Percentiles rank a stretch among this genome's conserved stretches.
Conservation (phyloP, 306 rosid genomes). For the Abrus pulchellus region DNA sequence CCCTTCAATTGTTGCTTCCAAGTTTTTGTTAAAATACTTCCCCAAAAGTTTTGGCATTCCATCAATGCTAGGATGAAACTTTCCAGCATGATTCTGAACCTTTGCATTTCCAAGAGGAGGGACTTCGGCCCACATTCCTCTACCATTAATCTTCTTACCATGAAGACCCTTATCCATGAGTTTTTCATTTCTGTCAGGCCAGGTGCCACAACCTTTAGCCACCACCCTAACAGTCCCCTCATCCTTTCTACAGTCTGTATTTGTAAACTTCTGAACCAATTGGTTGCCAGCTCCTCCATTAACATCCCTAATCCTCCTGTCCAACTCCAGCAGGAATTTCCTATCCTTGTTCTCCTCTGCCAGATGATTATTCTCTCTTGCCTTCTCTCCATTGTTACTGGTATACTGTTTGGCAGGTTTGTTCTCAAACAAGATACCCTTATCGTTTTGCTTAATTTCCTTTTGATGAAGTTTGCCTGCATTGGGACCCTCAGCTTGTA, state of each 20-base stretch:
- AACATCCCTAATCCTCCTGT: slow-evolving; percentile 67
- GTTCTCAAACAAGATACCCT: slow-evolving; percentile 55
- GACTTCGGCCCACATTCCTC: slow-evolving; percentile 55
- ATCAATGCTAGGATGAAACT: slow-evolving; percentile 63
- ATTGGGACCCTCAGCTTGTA: slow-evolving; percentile 53
- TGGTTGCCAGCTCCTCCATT: slow-evolving; percentile 60
- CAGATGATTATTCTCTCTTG: slow-evolving; percentile 58
- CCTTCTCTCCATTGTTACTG: slow-evolving; percentile 67
- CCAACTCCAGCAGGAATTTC: slow-evolving; percentile 68
- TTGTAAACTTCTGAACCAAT: slow-evolving; percentile 58
- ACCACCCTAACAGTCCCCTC: slow-evolving; percentile 69
- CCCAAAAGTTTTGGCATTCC: slow-evolving; percentile 58
- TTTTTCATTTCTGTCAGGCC: slow-evolving; percentile 60
- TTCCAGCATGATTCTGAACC: slow-evolving; percentile 55
- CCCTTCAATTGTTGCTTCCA: slow-evolving; percentile 58
- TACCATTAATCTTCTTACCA: slow-evolving; percentile 60
- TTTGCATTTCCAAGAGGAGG: slow-evolving; percentile 58
- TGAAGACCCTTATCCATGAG: slow-evolving; percentile 60
- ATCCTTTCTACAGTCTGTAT: slow-evolving; percentile 59
- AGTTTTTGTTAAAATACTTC: slow-evolving; percentile 50
- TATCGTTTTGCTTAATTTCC: slow-evolving; percentile 58
- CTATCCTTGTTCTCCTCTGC: slow-evolving; percentile 65
- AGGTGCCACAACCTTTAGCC: slow-evolving; percentile 60
- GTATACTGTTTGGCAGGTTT: slow-evolving; percentile 59
- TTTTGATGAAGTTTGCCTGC: slow-evolving; percentile 60